A percentile compares a stretch with the other conserved stretches of the same genome.
These are phyloP conservation scores for Tylopilus orsonianus DNA, from an alignment of 1,284 basidiomycete genomes.

Conservation along the genomic window DNA sequence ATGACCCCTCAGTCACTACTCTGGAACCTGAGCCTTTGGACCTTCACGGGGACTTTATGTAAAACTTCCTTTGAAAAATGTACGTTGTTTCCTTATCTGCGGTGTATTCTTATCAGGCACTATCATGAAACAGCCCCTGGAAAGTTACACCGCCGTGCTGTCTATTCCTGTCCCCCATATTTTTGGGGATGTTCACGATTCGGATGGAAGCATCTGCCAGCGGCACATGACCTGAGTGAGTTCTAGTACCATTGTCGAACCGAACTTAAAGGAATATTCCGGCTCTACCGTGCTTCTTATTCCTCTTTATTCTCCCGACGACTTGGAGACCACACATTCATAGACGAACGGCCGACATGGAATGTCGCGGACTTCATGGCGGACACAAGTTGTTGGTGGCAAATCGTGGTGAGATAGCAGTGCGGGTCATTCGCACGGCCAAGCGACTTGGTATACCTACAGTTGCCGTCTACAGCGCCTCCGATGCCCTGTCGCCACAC, in stretches of 20 bases:
- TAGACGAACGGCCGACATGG: slow-evolving; percentile 20
- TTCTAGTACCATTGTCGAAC: not conserved
- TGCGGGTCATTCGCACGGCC: slow-evolving; percentile 57
- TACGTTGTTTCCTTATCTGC: no score
- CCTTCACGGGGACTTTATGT: no score
- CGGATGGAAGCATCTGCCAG: not conserved
- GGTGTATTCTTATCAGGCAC: no score
- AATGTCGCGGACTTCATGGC: slow-evolving; percentile 16
- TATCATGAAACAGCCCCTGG: no score
- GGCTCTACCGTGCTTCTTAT: not conserved
- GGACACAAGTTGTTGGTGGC: slow-evolving; percentile 45
- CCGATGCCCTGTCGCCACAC: slow-evolving; percentile 55
- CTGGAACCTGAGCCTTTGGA: no score
- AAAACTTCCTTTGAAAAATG: no score
- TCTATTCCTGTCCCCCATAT: not conserved
- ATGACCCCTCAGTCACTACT: no score
- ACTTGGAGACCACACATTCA: no score
- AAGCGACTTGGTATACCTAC: slow-evolving; percentile 47
- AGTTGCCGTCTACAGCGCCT: slow-evolving; percentile 53
- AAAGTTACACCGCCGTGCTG: no score
- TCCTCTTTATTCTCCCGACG: no score
- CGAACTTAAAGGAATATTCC: not conserved
- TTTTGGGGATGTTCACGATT: not conserved
- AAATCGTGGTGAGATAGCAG: slow-evolving; percentile 55
- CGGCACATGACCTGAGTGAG: not conserved